Evolutionary conservation across 805 yeast species (phyloP), one percentile per base, ranked within the genome.

Genomic region (Ogataea paraovalis): DNA sequence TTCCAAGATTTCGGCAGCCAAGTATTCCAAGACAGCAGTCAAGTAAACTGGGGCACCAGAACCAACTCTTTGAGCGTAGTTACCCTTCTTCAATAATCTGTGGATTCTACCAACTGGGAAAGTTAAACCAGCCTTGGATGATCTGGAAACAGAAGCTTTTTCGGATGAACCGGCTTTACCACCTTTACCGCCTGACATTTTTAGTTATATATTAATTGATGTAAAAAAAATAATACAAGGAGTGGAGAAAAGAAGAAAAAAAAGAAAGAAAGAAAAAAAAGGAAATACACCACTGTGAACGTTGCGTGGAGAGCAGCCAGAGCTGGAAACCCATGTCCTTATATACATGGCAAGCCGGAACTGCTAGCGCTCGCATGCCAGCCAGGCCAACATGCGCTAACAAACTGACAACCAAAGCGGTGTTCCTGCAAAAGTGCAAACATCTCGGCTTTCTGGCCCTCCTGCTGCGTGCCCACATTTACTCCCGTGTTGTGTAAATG

Each of bases 31-130:
- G 50, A 92, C 97, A 48, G 98, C 96, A 61, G 98, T 91, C 69
- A 92, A 80, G 78, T 91, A 92, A 56, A 92, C 92, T 76, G 98
- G 97, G 66, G 98, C 97, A 83, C 96, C 97, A 60, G 97, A 90
- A 82, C 98, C 97, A 64, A 92, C 85, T 79, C 98, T 85, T 78
- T 91, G 96, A 68, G 97, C 96, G 79, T 92, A 88, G 85, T 91
- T 88, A 72, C 96, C 97, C 77, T 86, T 89, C 83, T 96, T 88
- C 68, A 92, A 77, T 64, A 91, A 81, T 78, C 97, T 85, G 81
- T 92, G 97, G 62, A 92, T 94, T 84, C 98, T 91, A 74, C 98
- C 98, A 61, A 92, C 98, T 78, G 98, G 98, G 95, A 92, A 92
- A 65, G 96, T 88, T 69, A 92, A 83, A 74, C 97, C 98, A 69